Evolutionary conservation across 2,329 filamentous ascomycete genomes (phyloP), one percentile per base, ranked within the genome.

Genomic region (Huntiella decipiens): DNA sequence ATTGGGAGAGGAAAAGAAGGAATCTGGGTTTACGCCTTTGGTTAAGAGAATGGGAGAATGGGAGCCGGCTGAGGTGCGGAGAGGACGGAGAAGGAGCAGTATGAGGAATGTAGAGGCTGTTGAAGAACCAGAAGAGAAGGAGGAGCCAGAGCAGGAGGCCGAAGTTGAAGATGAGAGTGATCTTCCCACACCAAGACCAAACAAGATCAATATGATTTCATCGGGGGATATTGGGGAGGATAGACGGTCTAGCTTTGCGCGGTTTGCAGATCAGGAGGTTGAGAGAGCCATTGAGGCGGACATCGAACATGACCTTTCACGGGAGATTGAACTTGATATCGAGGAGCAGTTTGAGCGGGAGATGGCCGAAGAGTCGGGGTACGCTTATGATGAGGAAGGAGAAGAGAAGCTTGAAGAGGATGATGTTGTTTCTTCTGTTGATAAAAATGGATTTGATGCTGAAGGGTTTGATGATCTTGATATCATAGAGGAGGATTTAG

Each of bases 11-110:
- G 22, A 28, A 28, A 28, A 28, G 22, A 28, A 28, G 22, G 22
- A 28, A 28, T 28, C 22, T 44, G 74, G 75, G 2, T 79, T 82
- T 51, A 80, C 76, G 1, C 74, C 77, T 17, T 61, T 84, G 34
- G 73, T 73, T 3, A 63, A 70, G 34, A 70, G 78, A 53, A 61
- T 83, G 4, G 68, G 64, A 49, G 66, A 68, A 17, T 84, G 80
- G 79, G 68, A 69, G 51, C 66, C 77, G 1, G 65, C 65, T 17
- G 80, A 73, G 16, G 11, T 5, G 12, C 28, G 5, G n/a, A 37
- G 12, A 13, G 36, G 17, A 15, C 16, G 16, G 19, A 4, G 5
- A 35, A 44, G 19, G 33, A 44, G 12, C 15, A 13, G 31, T 13
- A 17, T 15, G 22, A 44, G 32, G 22, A 36, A 35, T 7, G 13